Evolutionary conservation across 1,284 basidiomycete genomes (phyloP), one percentile per base, ranked within the genome.

Genomic region (Ustilago tritici): DNA sequence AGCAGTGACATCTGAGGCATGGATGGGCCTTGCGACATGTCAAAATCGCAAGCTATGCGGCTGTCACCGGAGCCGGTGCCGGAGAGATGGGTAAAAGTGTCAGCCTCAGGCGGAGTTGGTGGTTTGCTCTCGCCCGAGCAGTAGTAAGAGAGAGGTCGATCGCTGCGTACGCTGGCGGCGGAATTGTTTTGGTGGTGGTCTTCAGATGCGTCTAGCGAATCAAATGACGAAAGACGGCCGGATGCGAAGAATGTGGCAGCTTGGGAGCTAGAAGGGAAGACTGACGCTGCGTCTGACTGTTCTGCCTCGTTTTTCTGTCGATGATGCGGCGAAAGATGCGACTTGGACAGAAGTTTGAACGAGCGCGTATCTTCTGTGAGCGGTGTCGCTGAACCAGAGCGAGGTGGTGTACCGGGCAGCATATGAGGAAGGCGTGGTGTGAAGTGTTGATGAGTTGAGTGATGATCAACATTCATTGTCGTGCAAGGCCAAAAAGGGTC

Each of bases 1-100:
- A 78, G 71, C 57, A 78, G 61, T 64, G 76, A 78, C 70, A 78
- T 70, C 59, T 63, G 67, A 2, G 75, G 66, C 46, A 59, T 55
- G 5, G 67, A 66, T 28, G 65, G 63, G 35, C 57, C 57, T 46
- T 76, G 74, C 69, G 74, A 76, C 74, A 76, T 76, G 65, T 56
- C 41, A 43, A 31, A 32, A 49, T 49, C 47, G 46, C 43, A 50
- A 17, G 54, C 50, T 31, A 43, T 15, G 57, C 41, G 55, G 65
- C 54, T 53, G 12, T 64, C 14, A 41, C 49, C 49, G 50, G 62
- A 56, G 61, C 64, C 60, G 64, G 50, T 36, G 41, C 52, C 62
- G 49, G 55, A 60, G 28, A 49, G 6, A 10, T 46, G 5, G 14
- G 32, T 52, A 34, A 38, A 58, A 15, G 31, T 49, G 43, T 65